Percentiles rank a stretch among this genome's conserved stretches.
Conservation (phyloP, 2,329 filamentous ascomycete genomes). For the Ophiostoma australiae region DNA sequence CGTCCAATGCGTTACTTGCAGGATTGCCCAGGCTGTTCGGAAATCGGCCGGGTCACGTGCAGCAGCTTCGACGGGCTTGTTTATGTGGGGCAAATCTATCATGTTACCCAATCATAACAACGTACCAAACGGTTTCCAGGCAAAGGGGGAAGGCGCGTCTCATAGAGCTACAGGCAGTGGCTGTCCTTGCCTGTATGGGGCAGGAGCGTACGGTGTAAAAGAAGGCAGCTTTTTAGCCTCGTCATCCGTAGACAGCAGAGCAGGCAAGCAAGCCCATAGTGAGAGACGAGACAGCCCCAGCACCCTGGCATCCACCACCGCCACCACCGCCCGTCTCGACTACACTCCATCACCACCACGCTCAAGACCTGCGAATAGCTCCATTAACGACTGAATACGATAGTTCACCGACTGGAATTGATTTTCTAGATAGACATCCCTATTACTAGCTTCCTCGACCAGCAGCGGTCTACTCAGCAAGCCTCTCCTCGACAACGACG, state of each 20-base stretch:
- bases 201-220: slow-evolving; percentile 12
- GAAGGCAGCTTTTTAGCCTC: slow-evolving; percentile 52
- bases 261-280: slow-evolving; percentile 9
- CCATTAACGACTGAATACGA: neutral
- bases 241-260: slow-evolving; percentile 40
- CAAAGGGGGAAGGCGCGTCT: slow-evolving; percentile 10
- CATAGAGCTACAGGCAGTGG: neutral
- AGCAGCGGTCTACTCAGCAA: neutral
- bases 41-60: slow-evolving; percentile 18
- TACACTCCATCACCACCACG: slow-evolving; percentile 4
- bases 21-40: neutral
- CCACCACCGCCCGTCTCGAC: slow-evolving; percentile 11
- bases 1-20: slow-evolving; percentile 7
- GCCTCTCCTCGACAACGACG: neutral
- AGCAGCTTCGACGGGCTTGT: neutral
- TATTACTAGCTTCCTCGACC: neutral
- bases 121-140: neutral
- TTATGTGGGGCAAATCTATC: neutral
- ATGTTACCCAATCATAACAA: neutral
- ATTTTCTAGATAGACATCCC: neutral
- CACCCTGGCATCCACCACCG: slow-evolving; percentile 10
- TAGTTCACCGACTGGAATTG: neutral
- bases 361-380: neutral
- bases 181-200: slow-evolving; percentile 16
- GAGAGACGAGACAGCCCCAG: slow-evolving; percentile 6